Conservation (phyloP, 2,329 filamentous ascomycete species). For the Apiospora rasikravindrae region DNA sequence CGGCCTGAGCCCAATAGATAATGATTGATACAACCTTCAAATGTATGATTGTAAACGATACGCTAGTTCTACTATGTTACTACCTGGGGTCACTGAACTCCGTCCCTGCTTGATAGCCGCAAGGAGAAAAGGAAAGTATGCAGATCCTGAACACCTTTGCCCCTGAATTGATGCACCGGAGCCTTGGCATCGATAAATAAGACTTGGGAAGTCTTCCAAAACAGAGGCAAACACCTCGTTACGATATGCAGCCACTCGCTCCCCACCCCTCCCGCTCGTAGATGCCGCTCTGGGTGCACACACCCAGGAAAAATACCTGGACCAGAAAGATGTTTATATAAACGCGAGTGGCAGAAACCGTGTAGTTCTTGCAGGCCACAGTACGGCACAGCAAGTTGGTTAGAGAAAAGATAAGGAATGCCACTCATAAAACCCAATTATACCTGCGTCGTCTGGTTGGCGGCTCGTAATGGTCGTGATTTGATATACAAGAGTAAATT, state of each 20-base stretch:
- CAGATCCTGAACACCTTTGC: constrained; percentile 10
- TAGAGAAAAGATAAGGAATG: constrained; percentile 6
- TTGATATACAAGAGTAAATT: constrained; percentile 18
- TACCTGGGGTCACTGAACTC: constrained; percentile 11
- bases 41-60: constrained; percentile 10
- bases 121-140: constrained; percentile 13
- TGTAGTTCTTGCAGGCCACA: not conserved
- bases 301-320: not conserved
- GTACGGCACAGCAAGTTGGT: not conserved
- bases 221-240: not conserved
- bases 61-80: constrained; percentile 16
- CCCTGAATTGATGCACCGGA: constrained; percentile 10
- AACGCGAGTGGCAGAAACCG: not conserved
- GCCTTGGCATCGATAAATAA: constrained; percentile 11
- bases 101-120: constrained; percentile 7
- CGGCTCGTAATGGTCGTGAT: constrained; percentile 20
- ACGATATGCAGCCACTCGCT: constrained; percentile 2
- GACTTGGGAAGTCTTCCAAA: not conserved
- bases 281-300: not conserved
- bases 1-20: not conserved
- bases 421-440: constrained; percentile 17
- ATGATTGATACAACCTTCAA: not conserved
- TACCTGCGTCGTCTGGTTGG: not conserved
- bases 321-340: constrained; percentile 7
- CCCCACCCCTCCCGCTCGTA: not conserved